Evolutionary conservation across 1,284 basidiomycete genomes (phyloP), one percentile per base, ranked within the genome.

Genomic region (Rhodotorula sp.): DNA sequence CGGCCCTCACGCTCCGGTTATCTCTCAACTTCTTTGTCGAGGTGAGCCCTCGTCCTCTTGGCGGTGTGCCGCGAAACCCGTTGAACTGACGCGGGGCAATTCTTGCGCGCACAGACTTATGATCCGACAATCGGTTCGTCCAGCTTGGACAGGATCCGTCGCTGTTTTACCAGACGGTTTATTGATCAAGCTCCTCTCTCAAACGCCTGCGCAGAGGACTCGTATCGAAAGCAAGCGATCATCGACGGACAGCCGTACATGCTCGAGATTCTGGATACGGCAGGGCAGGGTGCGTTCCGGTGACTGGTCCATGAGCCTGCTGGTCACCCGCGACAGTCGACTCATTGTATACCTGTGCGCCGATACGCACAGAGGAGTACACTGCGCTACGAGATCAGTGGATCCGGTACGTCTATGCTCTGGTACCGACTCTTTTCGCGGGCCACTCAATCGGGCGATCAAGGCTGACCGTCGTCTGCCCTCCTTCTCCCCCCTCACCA

Each of bases 1-100:
- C 95, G 68, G 95, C 95, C 31, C 83, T 98, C 79, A 95, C 94
- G 75, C 93, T 97, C 62, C 93, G 95, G 85, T 63, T 77, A 8
- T 75, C 71, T 31, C 45, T 75, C 49, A 77, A 77, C 23, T 75
- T 76, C 43, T 63, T 63, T n/a, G 54, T 55, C 54, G 54, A 55
- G 26, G 54, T 55, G 23, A 55, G 52, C n/a, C n/a, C 48, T 49
- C 34, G 34, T 7, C 3, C 34, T 34, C 34, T 34, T n/a, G n/a
- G n/a, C n/a, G n/a, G n/a, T n/a, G n/a, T n/a, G n/a, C n/a, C n/a
- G n/a, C n/a, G n/a, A n/a, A n/a, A n/a, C n/a, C n/a, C n/a, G n/a
- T n/a, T n/a, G n/a, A n/a, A n/a, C n/a, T n/a, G n/a, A n/a, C n/a
- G n/a, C n/a, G n/a, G n/a, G n/a, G n/a, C n/a, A n/a, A n/a, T n/a